Evolutionary conservation across 192 early-diverging fungal genomes (phyloP).

Genomic region (Entomortierella chlamydospora): DNA sequence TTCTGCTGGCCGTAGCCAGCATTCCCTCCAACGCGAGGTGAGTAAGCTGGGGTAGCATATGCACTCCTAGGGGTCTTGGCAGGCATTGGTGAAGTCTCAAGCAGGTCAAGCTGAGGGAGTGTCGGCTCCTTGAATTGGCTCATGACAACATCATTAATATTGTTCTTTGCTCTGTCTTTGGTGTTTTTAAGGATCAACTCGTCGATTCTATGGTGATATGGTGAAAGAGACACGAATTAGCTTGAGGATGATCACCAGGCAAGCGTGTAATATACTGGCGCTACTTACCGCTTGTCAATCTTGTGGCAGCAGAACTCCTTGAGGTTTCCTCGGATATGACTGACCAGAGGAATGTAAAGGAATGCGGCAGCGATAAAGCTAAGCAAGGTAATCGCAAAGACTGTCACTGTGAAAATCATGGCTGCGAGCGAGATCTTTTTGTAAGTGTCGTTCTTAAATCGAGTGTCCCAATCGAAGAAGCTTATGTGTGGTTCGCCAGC

Average conservation of each 20-base stretch:
- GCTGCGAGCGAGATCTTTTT: conserved; percentile 41
- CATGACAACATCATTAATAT: conserved; percentile 30
- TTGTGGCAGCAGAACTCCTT: conserved; percentile 92
- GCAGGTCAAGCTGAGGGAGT: conserved; percentile 32
- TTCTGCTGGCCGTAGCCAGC: conserved; percentile 9
- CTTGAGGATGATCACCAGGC: neutral
- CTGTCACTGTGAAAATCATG: conserved; percentile 73
- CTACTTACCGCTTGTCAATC: conserved; percentile 84
- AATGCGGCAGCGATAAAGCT: conserved; percentile 69
- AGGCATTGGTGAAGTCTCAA: conserved; percentile 16
- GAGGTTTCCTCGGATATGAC: conserved; percentile 84
- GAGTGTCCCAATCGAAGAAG: conserved; percentile 35
- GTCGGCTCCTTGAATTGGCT: conserved; percentile 27
- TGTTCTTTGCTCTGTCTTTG: conserved; percentile 32
- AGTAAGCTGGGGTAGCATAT: conserved; percentile 5
- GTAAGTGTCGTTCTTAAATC: conserved; percentile 4
- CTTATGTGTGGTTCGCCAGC: neutral
- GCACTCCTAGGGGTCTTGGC: conserved; percentile 14
- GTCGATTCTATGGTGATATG: conserved; percentile 18
- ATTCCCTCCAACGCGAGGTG: neutral
- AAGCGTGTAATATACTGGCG: neutral
- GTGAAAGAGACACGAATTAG: neutral
- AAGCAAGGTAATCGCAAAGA: conserved; percentile 69
- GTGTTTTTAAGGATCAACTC: conserved; percentile 41
- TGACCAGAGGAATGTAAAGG: conserved; percentile 83